Evolutionary conservation across 345 rosid species (phyloP).

Genomic region (Aquilaria yunnanensis): DNA sequence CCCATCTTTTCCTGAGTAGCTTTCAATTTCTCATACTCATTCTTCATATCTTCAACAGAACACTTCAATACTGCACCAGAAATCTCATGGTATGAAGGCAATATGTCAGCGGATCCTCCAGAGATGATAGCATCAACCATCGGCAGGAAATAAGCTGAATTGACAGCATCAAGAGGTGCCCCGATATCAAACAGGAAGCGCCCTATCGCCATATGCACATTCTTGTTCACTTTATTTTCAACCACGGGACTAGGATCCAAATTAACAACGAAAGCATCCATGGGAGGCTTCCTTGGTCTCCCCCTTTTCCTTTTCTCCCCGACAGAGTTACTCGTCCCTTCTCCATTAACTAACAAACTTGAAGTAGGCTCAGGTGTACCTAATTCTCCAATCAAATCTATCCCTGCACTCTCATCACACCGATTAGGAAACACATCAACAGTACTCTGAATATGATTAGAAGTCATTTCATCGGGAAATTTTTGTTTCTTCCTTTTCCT

Average conservation of each 20-base stretch:
- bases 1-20: slow-evolving; percentile 63
- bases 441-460: slow-evolving; percentile 33
- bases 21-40: slow-evolving; percentile 32
- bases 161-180: slow-evolving; percentile 60
- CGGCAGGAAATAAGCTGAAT: slow-evolving; percentile 63
- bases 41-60: slow-evolving; percentile 65
- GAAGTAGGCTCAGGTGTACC: slow-evolving; percentile 21
- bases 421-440: slow-evolving; percentile 20
- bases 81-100: slow-evolving; percentile 59
- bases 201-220: slow-evolving; percentile 49
- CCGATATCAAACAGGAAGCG: slow-evolving; percentile 71
- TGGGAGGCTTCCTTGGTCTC: slow-evolving; percentile 26
- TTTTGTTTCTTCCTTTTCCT: slow-evolving; percentile 70
- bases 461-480: slow-evolving; percentile 40
- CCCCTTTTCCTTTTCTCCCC: slow-evolving; percentile 44
- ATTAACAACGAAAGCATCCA: slow-evolving; percentile 20
- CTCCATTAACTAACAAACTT: slow-evolving; percentile 21
- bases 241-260: slow-evolving; percentile 16
- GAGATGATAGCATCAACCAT: slow-evolving; percentile 61
- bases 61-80: slow-evolving; percentile 68
- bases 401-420: slow-evolving; percentile 27
- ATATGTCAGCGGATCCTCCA: slow-evolving; percentile 35
- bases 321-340: slow-evolving; percentile 28
- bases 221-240: slow-evolving; percentile 31
- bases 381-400: slow-evolving; percentile 14